phyloP scores from a whole-genome alignment of 1,284 basidiomycete genomes.

The Moniliophthora roreri region DNA sequence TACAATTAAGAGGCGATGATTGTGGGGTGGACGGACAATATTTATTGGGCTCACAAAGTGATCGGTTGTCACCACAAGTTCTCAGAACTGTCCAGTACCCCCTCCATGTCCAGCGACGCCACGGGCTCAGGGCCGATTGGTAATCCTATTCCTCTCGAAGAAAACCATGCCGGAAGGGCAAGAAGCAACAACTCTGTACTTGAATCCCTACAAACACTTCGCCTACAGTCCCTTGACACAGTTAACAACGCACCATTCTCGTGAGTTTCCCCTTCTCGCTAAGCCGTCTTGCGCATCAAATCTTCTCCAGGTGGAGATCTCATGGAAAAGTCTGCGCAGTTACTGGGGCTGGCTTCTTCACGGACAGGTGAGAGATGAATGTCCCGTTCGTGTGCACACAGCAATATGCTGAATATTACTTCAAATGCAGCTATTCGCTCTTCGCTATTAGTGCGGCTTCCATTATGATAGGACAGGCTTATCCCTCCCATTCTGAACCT shows the following conservation, averaged over 20 bases:
- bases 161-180: too few species aligned
- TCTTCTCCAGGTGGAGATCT: slow-evolving; percentile 17
- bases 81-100: too few species aligned
- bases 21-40: too few species aligned
- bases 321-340: slow-evolving; percentile 55
- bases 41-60: too few species aligned
- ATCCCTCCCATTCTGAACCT: slow-evolving; percentile 18
- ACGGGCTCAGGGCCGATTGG: too few species aligned
- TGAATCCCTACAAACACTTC: slow-evolving; percentile 23
- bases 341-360: slow-evolving; percentile 64
- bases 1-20: too few species aligned
- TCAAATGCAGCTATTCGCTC: slow-evolving; percentile 56
- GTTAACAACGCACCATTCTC: slow-evolving; percentile 57
- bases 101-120: neutral
- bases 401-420: neutral
- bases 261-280: slow-evolving; percentile 6
- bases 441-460: slow-evolving; percentile 77
- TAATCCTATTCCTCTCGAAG: too few species aligned
- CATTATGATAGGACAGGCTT: slow-evolving; percentile 67
- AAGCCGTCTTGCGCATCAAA: too few species aligned
- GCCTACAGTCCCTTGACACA: slow-evolving; percentile 51
- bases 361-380: slow-evolving; percentile 60
- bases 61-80: too few species aligned
- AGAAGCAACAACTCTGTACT: too few species aligned
- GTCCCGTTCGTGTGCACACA: too few species aligned